Conservation (phyloP, 345 rosid species). For the Geranium brycei region DNA sequence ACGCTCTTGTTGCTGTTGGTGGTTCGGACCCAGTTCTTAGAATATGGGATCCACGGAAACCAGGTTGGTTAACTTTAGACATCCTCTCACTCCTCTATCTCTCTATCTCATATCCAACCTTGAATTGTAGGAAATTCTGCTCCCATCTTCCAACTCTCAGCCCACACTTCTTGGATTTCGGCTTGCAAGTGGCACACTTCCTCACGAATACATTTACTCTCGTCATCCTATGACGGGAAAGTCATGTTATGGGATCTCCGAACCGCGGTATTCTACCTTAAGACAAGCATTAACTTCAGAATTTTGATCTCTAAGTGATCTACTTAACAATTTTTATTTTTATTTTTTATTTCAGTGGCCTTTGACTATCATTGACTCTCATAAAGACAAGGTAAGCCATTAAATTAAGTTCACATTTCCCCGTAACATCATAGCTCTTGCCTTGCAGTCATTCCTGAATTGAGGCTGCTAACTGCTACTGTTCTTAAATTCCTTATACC, state of each 20-base stretch:
- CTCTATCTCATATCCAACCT: slow-evolving; percentile 4
- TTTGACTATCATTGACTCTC: slow-evolving; percentile 58
- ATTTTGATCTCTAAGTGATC: slow-evolving; percentile 8
- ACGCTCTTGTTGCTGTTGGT: slow-evolving; percentile 78
- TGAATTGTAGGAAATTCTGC: slow-evolving; percentile 59
- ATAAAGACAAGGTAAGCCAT: slow-evolving; percentile 59
- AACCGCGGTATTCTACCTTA: slow-evolving; percentile 58
- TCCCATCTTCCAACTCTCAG: slow-evolving; percentile 69
- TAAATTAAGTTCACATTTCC: background rate
- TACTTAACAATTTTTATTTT: background rate
- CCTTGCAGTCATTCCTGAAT: background rate
- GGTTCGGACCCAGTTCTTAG: slow-evolving; percentile 86
- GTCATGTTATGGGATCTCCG: slow-evolving; percentile 99
- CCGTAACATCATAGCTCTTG: background rate
- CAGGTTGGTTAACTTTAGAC: slow-evolving; percentile 40
- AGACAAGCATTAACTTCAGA: background rate
- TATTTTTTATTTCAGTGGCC: slow-evolving; percentile 75
- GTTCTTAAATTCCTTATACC: background rate
- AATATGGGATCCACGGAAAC: slow-evolving; percentile 97
- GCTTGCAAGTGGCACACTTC: slow-evolving; percentile 87
- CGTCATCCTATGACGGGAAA: slow-evolving; percentile 97
- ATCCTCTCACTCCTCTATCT: background rate
- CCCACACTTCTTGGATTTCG: slow-evolving; percentile 86
- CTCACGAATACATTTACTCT: slow-evolving; percentile 73
- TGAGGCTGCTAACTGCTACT: background rate